Conservation (phyloP, 208 protist genomes). For the Entamoeba nuttalli region DNA sequence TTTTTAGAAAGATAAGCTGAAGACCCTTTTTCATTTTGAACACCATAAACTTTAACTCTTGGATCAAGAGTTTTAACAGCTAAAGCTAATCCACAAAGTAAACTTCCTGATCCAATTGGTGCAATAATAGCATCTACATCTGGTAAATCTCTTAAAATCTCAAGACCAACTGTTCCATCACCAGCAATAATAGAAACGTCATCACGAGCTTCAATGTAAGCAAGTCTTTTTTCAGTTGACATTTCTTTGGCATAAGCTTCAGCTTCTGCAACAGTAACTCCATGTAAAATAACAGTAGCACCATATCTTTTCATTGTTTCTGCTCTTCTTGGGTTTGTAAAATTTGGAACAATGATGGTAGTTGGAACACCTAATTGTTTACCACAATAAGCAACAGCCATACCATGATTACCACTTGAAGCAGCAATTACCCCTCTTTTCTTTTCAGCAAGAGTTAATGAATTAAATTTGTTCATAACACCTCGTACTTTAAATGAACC, state of each 20-base stretch:
- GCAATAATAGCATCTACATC: slow-evolving; percentile 1
- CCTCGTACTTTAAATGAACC: slow-evolving; percentile 19
- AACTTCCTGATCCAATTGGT: slow-evolving; percentile 3
- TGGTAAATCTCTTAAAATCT: neutral
- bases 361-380: neutral
- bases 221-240: neutral
- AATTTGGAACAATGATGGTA: neutral
- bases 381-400: neutral
- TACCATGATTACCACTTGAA: slow-evolving; percentile 15
- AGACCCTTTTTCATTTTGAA: neutral
- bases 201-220: slow-evolving; percentile 3
- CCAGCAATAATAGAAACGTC: slow-evolving; percentile 9
- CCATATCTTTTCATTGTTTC: neutral
- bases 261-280: neutral
- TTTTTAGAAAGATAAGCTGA: neutral
- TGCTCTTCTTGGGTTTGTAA: neutral
- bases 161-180: slow-evolving; percentile 4
- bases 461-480: neutral
- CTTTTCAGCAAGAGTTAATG: neutral
- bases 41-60: neutral
- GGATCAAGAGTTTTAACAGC: neutral
- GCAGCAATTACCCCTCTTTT: neutral
- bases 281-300: slow-evolving; percentile 1
- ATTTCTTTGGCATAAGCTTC: neutral
- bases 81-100: neutral